Conservation (phyloP, 208 protist species). For the Crithidia acanthocephali region DNA sequence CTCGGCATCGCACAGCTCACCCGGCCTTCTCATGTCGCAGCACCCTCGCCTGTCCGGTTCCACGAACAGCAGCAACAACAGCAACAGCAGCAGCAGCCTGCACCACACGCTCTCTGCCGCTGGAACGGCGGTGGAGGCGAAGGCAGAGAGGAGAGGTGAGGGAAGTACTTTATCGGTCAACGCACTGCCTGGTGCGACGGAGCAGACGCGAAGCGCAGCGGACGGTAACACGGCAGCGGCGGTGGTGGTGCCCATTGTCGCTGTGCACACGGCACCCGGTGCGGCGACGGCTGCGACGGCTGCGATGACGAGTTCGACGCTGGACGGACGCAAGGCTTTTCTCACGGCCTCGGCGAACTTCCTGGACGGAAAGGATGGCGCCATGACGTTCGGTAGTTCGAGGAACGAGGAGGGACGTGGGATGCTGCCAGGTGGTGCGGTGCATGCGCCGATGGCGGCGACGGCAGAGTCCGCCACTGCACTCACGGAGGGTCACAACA, state of each 20-base stretch:
- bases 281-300: not conserved
- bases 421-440: no score
- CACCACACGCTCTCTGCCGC: not conserved
- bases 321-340: constrained; percentile 31
- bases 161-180: not conserved
- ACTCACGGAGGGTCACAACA: no score
- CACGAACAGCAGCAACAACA: no score
- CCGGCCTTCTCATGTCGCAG: no score
- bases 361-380: constrained; percentile 7
- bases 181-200: no score
- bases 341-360: not conserved
- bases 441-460: not conserved
- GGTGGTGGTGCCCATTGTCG: not conserved
- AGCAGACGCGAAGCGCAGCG: not conserved
- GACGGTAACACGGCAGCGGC: not conserved
- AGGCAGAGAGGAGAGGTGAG: not conserved
- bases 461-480: not conserved
- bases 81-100: not conserved
- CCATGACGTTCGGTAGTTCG: not conserved
- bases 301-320: not conserved
- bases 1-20: no score
- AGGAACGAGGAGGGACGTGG: no score
- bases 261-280: no score
- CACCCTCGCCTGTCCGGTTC: not conserved
- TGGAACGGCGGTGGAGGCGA: not conserved